phyloP scores from a whole-genome alignment of 2,329 filamentous ascomycete species.

The Cordyceps pruinosa region DNA sequence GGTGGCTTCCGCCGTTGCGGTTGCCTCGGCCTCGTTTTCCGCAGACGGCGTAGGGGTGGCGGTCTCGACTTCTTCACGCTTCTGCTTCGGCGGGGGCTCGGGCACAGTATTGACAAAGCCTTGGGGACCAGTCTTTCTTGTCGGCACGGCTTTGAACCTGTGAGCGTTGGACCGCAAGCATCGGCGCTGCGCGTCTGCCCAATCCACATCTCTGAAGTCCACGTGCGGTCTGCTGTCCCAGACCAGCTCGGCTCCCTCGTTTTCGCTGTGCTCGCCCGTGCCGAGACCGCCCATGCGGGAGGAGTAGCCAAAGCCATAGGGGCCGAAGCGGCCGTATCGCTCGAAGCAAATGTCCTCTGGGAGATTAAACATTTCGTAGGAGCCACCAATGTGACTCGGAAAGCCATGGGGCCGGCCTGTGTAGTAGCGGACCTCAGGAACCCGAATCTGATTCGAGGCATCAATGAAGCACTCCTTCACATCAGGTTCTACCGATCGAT shows the following conservation, averaged over 20 bases:
- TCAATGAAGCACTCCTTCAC: conserved; percentile 77
- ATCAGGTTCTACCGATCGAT: conserved; percentile 35
- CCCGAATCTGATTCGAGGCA: conserved; percentile 50
- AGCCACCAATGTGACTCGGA: conserved; percentile 79
- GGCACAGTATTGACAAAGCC: conserved; percentile 46
- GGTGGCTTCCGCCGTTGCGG: not conserved
- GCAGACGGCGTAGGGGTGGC: conserved; percentile 15
- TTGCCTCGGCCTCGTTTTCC: conserved; percentile 14
- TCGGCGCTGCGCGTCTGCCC: conserved; percentile 69
- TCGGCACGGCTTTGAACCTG: conserved; percentile 53
- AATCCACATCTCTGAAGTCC: conserved; percentile 70
- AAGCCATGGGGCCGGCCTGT: conserved; percentile 76
- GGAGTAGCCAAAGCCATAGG: conserved; percentile 87
- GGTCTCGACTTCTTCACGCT: conserved; percentile 7
- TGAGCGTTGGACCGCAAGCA: conserved; percentile 65
- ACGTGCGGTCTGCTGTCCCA: conserved; percentile 68
- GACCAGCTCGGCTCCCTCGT: conserved; percentile 69
- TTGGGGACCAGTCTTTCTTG: conserved; percentile 33
- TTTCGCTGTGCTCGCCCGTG: conserved; percentile 77
- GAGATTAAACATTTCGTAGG: conserved; percentile 71
- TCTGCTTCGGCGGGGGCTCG: conserved; percentile 9
- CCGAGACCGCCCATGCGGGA: conserved; percentile 71
- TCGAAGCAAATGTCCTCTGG: conserved; percentile 89
- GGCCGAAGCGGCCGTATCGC: conserved; percentile 76
- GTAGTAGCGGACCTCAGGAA: conserved; percentile 68